Percentiles rank a stretch among this genome's conserved stretches.
Evolutionary conservation across 371 early-diverging fungal species (phyloP).

Genomic region (Sporodiniella umbellata): DNA sequence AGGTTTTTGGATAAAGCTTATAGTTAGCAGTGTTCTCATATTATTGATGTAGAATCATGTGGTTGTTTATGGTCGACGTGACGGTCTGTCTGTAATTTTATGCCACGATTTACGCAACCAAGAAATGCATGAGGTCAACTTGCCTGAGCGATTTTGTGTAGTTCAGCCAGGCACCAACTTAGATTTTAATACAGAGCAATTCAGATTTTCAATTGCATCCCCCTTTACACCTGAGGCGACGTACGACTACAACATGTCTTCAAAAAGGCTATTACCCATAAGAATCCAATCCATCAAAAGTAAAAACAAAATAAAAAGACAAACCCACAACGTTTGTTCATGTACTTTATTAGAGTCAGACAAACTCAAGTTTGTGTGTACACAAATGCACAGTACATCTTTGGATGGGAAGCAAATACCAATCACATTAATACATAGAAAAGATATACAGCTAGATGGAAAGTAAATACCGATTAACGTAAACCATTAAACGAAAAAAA

Average conservation of each 20-base stretch:
- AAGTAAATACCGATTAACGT: constrained; percentile 24
- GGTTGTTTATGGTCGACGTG: constrained; percentile 59
- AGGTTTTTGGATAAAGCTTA: no score
- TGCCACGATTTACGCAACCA: constrained; percentile 48
- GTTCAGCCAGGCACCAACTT: constrained; percentile 65
- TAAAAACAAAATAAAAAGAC: constrained; percentile 8
- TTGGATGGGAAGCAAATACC: constrained; percentile 56
- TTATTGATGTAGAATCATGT: constrained; percentile 62
- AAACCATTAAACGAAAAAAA: background rate
- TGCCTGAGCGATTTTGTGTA: constrained; percentile 63
- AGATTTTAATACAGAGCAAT: constrained; percentile 62
- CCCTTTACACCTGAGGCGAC: constrained; percentile 71
- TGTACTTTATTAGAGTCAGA: constrained; percentile 41
- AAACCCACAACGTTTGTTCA: background rate
- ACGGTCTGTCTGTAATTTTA: constrained; percentile 58
- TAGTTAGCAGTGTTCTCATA: no score
- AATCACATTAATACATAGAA: constrained; percentile 66
- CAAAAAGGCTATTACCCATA: constrained; percentile 39
- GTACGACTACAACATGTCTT: constrained; percentile 68
- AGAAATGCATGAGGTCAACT: constrained; percentile 44
- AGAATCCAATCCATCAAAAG: constrained; percentile 52
- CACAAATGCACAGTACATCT: constrained; percentile 49
- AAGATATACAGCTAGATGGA: constrained; percentile 45
- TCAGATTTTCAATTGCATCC: constrained; percentile 65
- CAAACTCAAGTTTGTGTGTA: constrained; percentile 47